Percentiles rank a stretch among this genome's conserved stretches.
Evolutionary conservation across 257 asterid genomes (phyloP).

Genomic region (Solanum dulcamara): DNA sequence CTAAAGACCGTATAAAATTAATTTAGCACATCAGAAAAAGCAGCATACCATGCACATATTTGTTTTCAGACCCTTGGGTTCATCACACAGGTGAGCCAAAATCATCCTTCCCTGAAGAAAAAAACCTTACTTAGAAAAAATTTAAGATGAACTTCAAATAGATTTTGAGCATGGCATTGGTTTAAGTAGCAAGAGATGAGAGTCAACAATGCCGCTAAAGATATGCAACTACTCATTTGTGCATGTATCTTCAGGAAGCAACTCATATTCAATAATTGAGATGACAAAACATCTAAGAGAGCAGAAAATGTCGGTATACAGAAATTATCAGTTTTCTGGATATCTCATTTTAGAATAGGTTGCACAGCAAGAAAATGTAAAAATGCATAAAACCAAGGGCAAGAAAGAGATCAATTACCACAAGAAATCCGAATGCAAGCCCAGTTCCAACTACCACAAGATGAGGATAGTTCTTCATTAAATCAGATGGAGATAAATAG

Average conservation of each 20-base stretch:
- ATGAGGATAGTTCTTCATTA: conserved; percentile 62
- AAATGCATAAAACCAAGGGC: background rate
- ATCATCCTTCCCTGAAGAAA: conserved; percentile 86
- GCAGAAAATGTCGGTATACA: background rate
- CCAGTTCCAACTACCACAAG: conserved; percentile 65
- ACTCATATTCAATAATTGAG: background rate
- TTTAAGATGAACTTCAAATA: background rate
- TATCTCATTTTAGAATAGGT: background rate
- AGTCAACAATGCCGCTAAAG: background rate
- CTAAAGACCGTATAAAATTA: background rate
- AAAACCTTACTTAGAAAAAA: conserved; percentile 6
- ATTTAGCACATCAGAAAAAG: conserved; percentile 1
- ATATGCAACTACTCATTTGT: background rate
- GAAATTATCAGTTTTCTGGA: background rate
- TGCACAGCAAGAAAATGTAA: background rate
- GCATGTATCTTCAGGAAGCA: background rate
- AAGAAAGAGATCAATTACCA: conserved; percentile 40
- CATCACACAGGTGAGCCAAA: conserved; percentile 86
- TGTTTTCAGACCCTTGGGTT: conserved; percentile 96
- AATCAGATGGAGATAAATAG: conserved; percentile 69
- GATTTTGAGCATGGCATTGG: background rate
- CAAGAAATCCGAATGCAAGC: conserved; percentile 91
- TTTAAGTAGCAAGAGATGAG: background rate
- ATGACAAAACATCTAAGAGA: background rate
- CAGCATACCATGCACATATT: conserved; percentile 86